Evolutionary conservation across 2,329 filamentous ascomycete genomes (phyloP).

Genomic region (Fusarium sororula): DNA sequence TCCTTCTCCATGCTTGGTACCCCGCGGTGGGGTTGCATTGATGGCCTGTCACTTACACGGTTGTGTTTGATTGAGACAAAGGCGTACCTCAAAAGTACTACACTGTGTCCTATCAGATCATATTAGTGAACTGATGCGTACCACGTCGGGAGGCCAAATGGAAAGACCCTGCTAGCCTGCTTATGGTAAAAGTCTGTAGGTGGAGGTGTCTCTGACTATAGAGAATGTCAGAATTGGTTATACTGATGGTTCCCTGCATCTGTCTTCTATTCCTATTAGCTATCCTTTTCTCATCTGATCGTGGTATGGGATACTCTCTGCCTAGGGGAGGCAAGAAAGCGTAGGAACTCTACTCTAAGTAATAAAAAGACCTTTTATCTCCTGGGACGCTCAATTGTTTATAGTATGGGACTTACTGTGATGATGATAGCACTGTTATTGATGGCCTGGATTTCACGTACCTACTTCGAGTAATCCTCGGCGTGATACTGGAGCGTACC

Average conservation of each 20-base stretch:
- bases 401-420: no score
- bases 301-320: not conserved
- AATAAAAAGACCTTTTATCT: not conserved
- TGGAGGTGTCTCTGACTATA: not conserved
- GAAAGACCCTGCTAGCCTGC: not conserved
- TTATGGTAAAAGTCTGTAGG: not conserved
- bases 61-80: no score
- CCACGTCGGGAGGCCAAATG: not conserved
- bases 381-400: no score
- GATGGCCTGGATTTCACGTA: no score
- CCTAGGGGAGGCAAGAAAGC: not conserved
- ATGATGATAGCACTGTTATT: no score
- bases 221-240: not conserved
- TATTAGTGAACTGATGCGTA: not conserved
- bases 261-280: not conserved
- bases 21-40: not conserved
- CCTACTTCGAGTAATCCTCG: no score
- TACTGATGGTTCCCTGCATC: not conserved
- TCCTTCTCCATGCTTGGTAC: not conserved
- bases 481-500: no score
- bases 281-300: not conserved
- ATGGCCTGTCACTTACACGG: not conserved
- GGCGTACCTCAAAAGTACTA: no score
- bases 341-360: not conserved
- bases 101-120: not conserved